Evolutionary conservation across 108 stramenopile genomes (phyloP).

Genomic region (Cyclotella atomus): DNA sequence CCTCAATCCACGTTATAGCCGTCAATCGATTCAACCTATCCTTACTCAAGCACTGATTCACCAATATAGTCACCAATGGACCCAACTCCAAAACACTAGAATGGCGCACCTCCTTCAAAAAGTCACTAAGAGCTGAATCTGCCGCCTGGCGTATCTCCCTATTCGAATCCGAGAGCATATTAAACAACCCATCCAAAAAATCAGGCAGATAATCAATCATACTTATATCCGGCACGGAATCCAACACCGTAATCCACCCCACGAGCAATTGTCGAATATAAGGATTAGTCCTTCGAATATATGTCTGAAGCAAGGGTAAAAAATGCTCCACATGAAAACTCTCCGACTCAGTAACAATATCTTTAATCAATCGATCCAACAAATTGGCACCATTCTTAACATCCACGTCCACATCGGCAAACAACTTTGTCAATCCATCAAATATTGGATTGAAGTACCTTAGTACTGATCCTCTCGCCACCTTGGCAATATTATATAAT

Average conservation of each 20-base stretch:
- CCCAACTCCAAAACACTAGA: conserved; percentile 91
- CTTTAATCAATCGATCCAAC: conserved; percentile 93
- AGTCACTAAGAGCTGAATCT: conserved; percentile 84
- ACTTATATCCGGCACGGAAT: conserved; percentile 94
- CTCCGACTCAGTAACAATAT: conserved; percentile 95
- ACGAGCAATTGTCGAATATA: conserved; percentile 97
- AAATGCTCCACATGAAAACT: conserved; percentile 95
- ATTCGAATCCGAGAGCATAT: conserved; percentile 98
- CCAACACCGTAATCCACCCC: conserved; percentile 97
- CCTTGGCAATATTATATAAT: conserved; percentile 98
- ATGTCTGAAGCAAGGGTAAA: conserved; percentile 95
- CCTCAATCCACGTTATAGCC: conserved; percentile 95
- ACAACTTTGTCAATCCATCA: conserved; percentile 95
- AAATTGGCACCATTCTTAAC: conserved; percentile 98
- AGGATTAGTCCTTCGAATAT: conserved; percentile 94
- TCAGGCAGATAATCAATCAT: conserved; percentile 97
- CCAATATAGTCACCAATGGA: conserved; percentile 95
- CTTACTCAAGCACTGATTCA: conserved; percentile 91
- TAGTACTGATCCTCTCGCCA: conserved; percentile 85
- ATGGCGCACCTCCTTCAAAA: conserved; percentile 89
- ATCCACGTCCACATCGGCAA: conserved; percentile 97
- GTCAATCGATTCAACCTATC: conserved; percentile 94
- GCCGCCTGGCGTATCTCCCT: conserved; percentile 94
- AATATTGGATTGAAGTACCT: conserved; percentile 94
- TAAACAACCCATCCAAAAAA: conserved; percentile 96